A percentile compares a stretch with the other conserved stretches of the same genome.
phyloP scores from a whole-genome alignment of 352 stramenopile genomes.

The Pythium chondricola region DNA sequence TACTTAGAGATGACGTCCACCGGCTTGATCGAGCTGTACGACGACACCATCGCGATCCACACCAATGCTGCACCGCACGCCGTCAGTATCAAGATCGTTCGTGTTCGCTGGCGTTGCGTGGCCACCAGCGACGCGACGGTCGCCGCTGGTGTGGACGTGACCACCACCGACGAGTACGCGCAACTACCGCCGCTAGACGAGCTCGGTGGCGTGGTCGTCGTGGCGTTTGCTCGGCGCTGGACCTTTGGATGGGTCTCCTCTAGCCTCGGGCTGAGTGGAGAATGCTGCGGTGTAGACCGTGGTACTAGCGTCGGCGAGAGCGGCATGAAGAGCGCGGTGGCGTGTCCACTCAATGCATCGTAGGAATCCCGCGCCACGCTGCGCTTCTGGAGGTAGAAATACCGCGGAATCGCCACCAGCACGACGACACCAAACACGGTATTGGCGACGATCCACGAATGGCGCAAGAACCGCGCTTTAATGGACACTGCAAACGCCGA shows the following conservation, averaged over 20 bases:
- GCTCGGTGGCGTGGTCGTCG: conserved; percentile 1
- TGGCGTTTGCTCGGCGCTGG: background rate
- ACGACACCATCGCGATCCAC: conserved; percentile 69
- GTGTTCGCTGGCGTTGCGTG: conserved; percentile 6
- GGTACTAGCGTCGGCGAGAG: conserved; percentile 1
- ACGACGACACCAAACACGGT: conserved; percentile 71
- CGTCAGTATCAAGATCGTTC: conserved; percentile 36
- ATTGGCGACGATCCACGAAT: conserved; percentile 75
- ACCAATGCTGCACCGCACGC: conserved; percentile 29
- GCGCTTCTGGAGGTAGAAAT: conserved; percentile 58
- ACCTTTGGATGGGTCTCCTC: background rate
- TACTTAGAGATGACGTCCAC: conserved; percentile 23
- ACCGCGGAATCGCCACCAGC: conserved; percentile 55
- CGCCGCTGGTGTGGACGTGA: conserved; percentile 1
- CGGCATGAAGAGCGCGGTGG: conserved; percentile 9
- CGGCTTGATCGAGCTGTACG: conserved; percentile 42
- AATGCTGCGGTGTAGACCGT: background rate
- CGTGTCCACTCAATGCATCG: conserved; percentile 22
- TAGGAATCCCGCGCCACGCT: conserved; percentile 37
- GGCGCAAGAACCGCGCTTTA: conserved; percentile 14
- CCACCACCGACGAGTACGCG: conserved; percentile 8
- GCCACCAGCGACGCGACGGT: background rate
- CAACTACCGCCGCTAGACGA: conserved; percentile 1
- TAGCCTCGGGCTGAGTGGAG: background rate
- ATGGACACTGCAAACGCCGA: conserved; percentile 5